phyloP scores from a whole-genome alignment of 352 stramenopile species.

The Blastocystis sp. region DNA sequence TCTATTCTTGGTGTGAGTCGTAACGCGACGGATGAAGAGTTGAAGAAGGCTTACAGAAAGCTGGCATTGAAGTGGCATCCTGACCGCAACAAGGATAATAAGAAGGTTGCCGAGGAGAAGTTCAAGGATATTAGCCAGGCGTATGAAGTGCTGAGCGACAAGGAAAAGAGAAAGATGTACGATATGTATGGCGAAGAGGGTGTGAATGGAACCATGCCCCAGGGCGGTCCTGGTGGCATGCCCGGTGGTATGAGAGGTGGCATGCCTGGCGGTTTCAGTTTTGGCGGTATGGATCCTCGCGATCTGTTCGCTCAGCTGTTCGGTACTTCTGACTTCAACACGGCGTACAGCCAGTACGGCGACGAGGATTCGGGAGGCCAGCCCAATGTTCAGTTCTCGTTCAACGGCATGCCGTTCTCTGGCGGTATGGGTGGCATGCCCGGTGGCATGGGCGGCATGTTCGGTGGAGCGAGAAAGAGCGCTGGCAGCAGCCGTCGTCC shows the following conservation, averaged over 20 bases:
- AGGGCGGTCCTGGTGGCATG: slow-evolving; percentile 8
- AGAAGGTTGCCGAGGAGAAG: slow-evolving; percentile 81
- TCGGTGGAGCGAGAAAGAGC: background rate
- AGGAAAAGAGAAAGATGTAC: slow-evolving; percentile 86
- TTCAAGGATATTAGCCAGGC: slow-evolving; percentile 88
- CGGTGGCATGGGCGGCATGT: background rate
- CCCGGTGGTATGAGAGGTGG: background rate
- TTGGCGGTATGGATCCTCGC: slow-evolving; percentile 53
- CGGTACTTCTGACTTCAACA: slow-evolving; percentile 17
- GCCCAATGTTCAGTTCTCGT: slow-evolving; percentile 73
- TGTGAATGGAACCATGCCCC: slow-evolving; percentile 76
- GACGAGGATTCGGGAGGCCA: slow-evolving; percentile 66
- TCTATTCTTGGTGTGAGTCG: slow-evolving; percentile 71
- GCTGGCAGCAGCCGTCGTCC: background rate
- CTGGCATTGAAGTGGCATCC: slow-evolving; percentile 86
- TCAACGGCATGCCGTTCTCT: slow-evolving; percentile 73
- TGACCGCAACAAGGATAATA: slow-evolving; percentile 85
- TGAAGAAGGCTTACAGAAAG: slow-evolving; percentile 80
- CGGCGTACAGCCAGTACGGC: slow-evolving; percentile 59
- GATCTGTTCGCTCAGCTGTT: slow-evolving; percentile 65
- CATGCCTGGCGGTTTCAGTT: slow-evolving; percentile 37
- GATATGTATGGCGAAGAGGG: slow-evolving; percentile 87
- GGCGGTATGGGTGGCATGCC: slow-evolving; percentile 68
- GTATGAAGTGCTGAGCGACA: slow-evolving; percentile 88
- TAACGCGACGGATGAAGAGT: slow-evolving; percentile 64